Conservation (phyloP, 2,329 filamentous ascomycete species). For the Aureobasidium musti region DNA sequence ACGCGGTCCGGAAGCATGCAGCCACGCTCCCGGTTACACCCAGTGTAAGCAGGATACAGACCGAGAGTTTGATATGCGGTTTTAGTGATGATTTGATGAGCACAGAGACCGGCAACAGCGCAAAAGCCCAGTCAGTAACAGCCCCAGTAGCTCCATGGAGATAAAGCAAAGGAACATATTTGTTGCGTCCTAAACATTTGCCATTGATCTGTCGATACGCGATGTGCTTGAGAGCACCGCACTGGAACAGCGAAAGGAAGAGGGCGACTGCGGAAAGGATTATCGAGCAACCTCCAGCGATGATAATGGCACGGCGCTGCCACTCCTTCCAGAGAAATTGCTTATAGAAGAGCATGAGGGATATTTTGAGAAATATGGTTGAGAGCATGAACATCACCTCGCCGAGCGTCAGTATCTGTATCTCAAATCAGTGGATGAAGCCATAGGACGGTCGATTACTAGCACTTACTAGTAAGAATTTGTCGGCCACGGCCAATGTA, state of each 20-base stretch:
- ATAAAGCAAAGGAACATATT: conserved; percentile 33
- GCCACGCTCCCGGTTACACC: conserved; percentile 39
- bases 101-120: conserved; percentile 45
- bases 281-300: conserved; percentile 34
- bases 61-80: conserved; percentile 45
- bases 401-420: conserved; percentile 5
- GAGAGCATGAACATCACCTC: conserved; percentile 43
- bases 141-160: conserved; percentile 41
- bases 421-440: background rate
- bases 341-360: conserved; percentile 49
- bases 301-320: conserved; percentile 41
- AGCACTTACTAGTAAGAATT: conserved; percentile 15
- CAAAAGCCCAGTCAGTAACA: conserved; percentile 42
- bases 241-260: conserved; percentile 41
- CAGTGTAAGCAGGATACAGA: conserved; percentile 45
- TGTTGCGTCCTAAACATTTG: conserved; percentile 35
- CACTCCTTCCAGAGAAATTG: conserved; percentile 46
- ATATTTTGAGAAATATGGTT: conserved; percentile 49
- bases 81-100: conserved; percentile 48
- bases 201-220: conserved; percentile 32
- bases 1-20: conserved; percentile 35
- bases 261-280: conserved; percentile 43
- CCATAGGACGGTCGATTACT: background rate
- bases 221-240: conserved; percentile 37
- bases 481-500: background rate